Percentiles rank a stretch among this genome's conserved stretches.
phyloP scores from a whole-genome alignment of 345 rosid species.

The Kandelia obovata region DNA sequence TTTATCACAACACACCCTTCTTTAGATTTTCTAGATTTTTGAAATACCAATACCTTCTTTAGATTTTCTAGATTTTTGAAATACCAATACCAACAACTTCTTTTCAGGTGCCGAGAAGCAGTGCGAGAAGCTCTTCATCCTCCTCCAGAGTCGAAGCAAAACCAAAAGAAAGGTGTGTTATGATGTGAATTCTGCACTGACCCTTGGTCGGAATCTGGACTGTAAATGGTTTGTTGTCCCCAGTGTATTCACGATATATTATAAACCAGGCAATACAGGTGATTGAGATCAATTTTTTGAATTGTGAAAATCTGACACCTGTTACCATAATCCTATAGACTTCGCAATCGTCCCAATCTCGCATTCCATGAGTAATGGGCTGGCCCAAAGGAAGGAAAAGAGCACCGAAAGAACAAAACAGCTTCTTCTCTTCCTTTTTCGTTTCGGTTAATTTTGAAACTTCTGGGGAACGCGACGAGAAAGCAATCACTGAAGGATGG shows the following conservation, averaged over 20 bases:
- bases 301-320: slow-evolving; percentile 16
- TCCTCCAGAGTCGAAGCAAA: slow-evolving; percentile 58
- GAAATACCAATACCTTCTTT: too few relatives aligned
- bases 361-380: too few relatives aligned
- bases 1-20: too few relatives aligned
- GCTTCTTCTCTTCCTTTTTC: too few relatives aligned
- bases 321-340: slow-evolving; percentile 9
- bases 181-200: slow-evolving; percentile 47
- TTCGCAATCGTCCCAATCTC: not conserved
- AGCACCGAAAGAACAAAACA: too few relatives aligned
- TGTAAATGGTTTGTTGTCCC: slow-evolving; percentile 40
- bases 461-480: too few relatives aligned
- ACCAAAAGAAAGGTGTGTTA: slow-evolving; percentile 64
- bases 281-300: slow-evolving; percentile 18
- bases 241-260: slow-evolving; percentile 2
- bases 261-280: slow-evolving; percentile 12
- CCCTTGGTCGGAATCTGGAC: slow-evolving; percentile 9
- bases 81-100: not conserved
- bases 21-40: too few relatives aligned
- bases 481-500: too few relatives aligned
- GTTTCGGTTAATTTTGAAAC: too few relatives aligned
- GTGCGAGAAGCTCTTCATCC: slow-evolving; percentile 46
- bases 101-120: slow-evolving; percentile 55
- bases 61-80: too few relatives aligned
- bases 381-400: too few relatives aligned